Percentiles rank a stretch among this genome's conserved stretches.
Evolutionary conservation across 768 basidiomycete genomes (phyloP).

Genomic region (Exidia glandulosa): DNA sequence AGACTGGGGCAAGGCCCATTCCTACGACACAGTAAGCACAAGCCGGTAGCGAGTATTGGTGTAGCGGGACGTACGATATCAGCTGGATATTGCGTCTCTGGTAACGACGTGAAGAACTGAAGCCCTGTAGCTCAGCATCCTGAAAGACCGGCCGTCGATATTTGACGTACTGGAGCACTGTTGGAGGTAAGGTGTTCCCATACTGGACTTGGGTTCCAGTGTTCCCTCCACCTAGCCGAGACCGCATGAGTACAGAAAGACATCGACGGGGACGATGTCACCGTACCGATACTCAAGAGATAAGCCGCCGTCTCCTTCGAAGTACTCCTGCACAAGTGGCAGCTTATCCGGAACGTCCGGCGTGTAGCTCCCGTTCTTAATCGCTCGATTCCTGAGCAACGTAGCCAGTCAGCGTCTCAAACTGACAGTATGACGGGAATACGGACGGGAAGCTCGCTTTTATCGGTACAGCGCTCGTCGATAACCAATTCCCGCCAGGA

Average conservation of each 20-base stretch:
- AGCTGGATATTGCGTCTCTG: constrained; percentile 4
- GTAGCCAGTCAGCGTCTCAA: neutral
- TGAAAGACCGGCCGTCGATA: neutral
- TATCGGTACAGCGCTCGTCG: neutral
- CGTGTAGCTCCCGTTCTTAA: neutral
- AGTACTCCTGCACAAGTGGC: neutral
- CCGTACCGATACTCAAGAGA: neutral
- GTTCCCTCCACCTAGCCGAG: constrained; percentile 9
- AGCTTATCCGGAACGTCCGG: neutral
- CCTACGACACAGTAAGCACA: constrained; percentile 17
- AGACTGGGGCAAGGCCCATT: constrained; percentile 18
- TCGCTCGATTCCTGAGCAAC: neutral
- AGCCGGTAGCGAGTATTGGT: constrained; percentile 19
- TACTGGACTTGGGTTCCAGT: constrained; percentile 28
- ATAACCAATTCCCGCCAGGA: neutral
- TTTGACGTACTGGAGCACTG: constrained; percentile 21
- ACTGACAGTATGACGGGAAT: neutral
- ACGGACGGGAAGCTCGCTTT: neutral
- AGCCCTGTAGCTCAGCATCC: neutral
- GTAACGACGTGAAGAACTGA: neutral
- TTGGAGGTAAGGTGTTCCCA: constrained; percentile 27
- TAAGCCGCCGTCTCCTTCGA: neutral
- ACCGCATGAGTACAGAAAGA: neutral
- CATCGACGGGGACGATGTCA: neutral
- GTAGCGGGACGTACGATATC: constrained; percentile 3